Conservation (phyloP, 371 early-diverging fungal species). For the Ecytonucleospora hepatopenaei region DNA sequence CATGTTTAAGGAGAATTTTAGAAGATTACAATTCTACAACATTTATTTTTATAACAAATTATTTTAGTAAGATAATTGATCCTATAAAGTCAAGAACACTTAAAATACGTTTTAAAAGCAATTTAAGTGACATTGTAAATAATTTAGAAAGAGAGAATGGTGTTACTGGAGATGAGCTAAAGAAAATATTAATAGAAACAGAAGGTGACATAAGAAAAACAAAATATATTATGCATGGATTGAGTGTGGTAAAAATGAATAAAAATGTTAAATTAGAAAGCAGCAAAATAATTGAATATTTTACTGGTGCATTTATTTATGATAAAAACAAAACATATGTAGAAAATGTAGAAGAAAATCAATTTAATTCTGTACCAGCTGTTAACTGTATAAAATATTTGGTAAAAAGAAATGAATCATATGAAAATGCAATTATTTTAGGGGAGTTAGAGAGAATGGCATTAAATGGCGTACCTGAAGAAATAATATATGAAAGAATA, state of each 20-base stretch:
- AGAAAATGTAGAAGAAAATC: too few species aligned
- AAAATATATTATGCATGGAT: slow-evolving; percentile 52
- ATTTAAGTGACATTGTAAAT: slow-evolving; percentile 15
- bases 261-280: neutral
- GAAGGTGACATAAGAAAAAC: slow-evolving; percentile 49
- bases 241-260: neutral
- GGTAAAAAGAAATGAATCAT: neutral
- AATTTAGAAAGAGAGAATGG: slow-evolving; percentile 31
- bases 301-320: too few species aligned
- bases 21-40: slow-evolving; percentile 53
- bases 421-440: neutral
- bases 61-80: slow-evolving; percentile 59
- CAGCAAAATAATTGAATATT: neutral
- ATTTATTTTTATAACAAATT: slow-evolving; percentile 57
- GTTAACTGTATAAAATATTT: neutral
- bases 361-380: too few species aligned
- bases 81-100: slow-evolving; percentile 55
- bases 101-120: slow-evolving; percentile 38
- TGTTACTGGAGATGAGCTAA: slow-evolving; percentile 15
- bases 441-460: neutral
- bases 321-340: neutral
- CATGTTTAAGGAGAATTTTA: slow-evolving; percentile 55
- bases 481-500: neutral
- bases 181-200: slow-evolving; percentile 35
- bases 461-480: neutral